These are phyloP conservation scores for Pelagomonas calceolata DNA, from an alignment of 108 stramenopile species.

Conservation along the genomic window DNA sequence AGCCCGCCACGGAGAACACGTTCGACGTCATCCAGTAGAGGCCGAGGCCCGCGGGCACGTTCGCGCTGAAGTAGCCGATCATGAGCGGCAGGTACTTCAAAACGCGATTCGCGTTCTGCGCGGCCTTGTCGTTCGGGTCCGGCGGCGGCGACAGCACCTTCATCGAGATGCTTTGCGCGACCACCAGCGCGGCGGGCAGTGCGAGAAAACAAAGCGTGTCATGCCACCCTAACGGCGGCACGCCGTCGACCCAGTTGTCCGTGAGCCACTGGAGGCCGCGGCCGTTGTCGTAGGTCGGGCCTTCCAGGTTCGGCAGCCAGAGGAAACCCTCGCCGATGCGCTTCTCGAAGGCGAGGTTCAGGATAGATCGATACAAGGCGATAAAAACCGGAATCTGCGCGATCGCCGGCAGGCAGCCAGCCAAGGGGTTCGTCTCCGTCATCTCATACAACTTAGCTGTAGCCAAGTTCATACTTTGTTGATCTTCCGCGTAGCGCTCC, in stretches of 20 bases:
- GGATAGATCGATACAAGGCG: slow-evolving; percentile 76
- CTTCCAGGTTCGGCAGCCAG: slow-evolving; percentile 85
- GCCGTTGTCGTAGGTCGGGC: slow-evolving; percentile 65
- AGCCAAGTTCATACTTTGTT: slow-evolving; percentile 71
- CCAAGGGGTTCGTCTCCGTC: slow-evolving; percentile 82
- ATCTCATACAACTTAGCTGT: slow-evolving; percentile 80
- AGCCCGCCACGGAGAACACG: slow-evolving; percentile 65
- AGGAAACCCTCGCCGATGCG: slow-evolving; percentile 76
- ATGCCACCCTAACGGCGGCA: slow-evolving; percentile 74
- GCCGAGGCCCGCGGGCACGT: slow-evolving; percentile 88
- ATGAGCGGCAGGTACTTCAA: slow-evolving; percentile 83
- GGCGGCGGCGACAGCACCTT: slow-evolving; percentile 57
- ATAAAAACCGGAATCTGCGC: slow-evolving; percentile 84
- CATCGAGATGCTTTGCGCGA: slow-evolving; percentile 75
- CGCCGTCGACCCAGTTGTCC: slow-evolving; percentile 50
- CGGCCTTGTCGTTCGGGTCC: slow-evolving; percentile 46
- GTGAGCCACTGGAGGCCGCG: slow-evolving; percentile 71
- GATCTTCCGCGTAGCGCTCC: slow-evolving; percentile 69
- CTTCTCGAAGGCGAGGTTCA: slow-evolving; percentile 68
- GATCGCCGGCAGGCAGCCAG: slow-evolving; percentile 73
- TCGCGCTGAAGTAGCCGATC: slow-evolving; percentile 84
- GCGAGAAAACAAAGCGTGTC: slow-evolving; percentile 72
- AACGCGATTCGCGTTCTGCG: slow-evolving; percentile 15
- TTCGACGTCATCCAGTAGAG: slow-evolving; percentile 92
- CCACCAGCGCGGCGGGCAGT: slow-evolving; percentile 75